Evolutionary conservation across 768 basidiomycete genomes (phyloP).

Genomic region (Infundibulicybe gibba): DNA sequence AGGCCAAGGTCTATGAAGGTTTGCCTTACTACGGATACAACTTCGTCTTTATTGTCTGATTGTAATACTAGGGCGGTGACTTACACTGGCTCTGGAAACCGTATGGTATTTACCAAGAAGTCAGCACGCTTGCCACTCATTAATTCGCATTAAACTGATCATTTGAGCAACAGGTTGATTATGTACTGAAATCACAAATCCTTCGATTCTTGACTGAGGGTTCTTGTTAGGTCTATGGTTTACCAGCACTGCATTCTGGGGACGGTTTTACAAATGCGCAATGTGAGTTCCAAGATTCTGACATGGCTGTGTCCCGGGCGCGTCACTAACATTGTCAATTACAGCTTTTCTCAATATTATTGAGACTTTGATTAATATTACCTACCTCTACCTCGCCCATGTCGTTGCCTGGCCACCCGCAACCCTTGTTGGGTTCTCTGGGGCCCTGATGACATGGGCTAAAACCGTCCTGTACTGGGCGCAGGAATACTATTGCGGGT

Average conservation of each 20-base stretch:
- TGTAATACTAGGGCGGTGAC: constrained; percentile 62
- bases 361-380: constrained; percentile 71
- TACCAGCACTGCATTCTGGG: constrained; percentile 53
- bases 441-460: constrained; percentile 73
- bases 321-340: background rate
- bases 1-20: constrained; percentile 82
- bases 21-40: constrained; percentile 2
- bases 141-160: background rate
- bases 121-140: constrained; percentile 33
- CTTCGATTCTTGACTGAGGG: background rate
- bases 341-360: constrained; percentile 76
- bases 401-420: constrained; percentile 58
- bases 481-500: constrained; percentile 77
- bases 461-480: constrained; percentile 84
- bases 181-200: constrained; percentile 18
- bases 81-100: constrained; percentile 91
- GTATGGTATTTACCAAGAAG: constrained; percentile 73
- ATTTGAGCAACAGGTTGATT: constrained; percentile 24
- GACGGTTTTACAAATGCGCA: constrained; percentile 90
- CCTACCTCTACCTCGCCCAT: constrained; percentile 76
- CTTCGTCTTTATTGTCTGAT: background rate
- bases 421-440: constrained; percentile 69
- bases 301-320: too few species aligned
- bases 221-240: constrained; percentile 61
- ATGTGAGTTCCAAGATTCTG: constrained; percentile 38